A percentile compares a stretch with the other conserved stretches of the same genome.
phyloP scores from a whole-genome alignment of 768 basidiomycete species.

The Cyathus striatus region DNA sequence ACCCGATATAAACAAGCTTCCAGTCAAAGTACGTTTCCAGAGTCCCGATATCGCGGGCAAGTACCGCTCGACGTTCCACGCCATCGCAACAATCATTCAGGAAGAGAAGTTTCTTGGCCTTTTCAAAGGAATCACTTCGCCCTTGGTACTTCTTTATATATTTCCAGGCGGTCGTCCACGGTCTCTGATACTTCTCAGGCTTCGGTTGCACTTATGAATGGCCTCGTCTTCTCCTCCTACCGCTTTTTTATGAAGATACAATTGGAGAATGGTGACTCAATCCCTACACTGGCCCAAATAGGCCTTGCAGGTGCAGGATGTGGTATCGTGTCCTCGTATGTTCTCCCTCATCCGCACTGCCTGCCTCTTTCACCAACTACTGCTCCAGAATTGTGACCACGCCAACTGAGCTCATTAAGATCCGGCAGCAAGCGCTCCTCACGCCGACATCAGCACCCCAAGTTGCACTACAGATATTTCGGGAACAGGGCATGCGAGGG shows the following conservation, averaged over 20 bases:
- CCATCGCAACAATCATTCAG: conserved; percentile 59
- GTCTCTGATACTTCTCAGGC: not conserved
- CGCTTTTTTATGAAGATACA: conserved; percentile 72
- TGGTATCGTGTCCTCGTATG: conserved; percentile 77
- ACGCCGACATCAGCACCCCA: conserved; percentile 40
- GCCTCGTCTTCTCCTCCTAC: conserved; percentile 83
- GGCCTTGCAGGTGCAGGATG: conserved; percentile 75
- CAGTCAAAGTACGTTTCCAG: conserved; percentile 82
- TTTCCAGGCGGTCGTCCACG: not conserved
- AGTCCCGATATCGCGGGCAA: conserved; percentile 48
- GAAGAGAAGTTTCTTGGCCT: conserved; percentile 68
- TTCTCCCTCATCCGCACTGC: conserved; percentile 7
- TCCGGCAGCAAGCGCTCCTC: conserved; percentile 65
- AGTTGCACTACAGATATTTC: conserved; percentile 54
- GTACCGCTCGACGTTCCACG: conserved; percentile 63
- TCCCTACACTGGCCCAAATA: conserved; percentile 69
- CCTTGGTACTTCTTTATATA: conserved; percentile 52
- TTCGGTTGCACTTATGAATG: conserved; percentile 63
- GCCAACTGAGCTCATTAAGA: conserved; percentile 86
- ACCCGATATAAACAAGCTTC: not conserved
- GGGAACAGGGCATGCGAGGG: conserved; percentile 52
- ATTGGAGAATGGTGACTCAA: conserved; percentile 33
- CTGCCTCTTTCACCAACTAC: not conserved
- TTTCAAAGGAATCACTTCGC: conserved; percentile 76
- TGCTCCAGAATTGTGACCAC: conserved; percentile 61